Base-by-base conservation (phyloP, 2,329 filamentous ascomycete genomes). In the Fusarium sublunatum region DNA sequence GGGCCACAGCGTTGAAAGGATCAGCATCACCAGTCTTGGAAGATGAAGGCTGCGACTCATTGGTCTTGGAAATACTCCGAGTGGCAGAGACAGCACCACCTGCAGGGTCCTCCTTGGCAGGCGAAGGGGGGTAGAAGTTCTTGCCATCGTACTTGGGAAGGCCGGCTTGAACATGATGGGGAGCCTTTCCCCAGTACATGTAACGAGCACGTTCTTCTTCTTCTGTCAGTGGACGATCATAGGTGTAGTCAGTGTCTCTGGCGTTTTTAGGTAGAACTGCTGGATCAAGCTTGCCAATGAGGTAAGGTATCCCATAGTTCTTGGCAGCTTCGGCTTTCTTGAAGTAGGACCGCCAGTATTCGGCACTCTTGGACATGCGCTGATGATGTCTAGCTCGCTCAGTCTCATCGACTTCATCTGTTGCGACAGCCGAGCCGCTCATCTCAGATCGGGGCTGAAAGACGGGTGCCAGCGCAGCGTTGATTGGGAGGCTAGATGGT, bases 61-160 rank as follows among this genome's bases (percentile, higher is more conserved):
- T 34, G 13, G 15, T 40, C 22, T 49, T 25, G 22, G 25, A 15
- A 13, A 46, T 15, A n/a, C 25, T 25, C 26, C 47, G 44, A 22
- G 28, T 13, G 10, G 28, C 5, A 32, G 52, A 44, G 24, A 40
- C 42, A 29, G 19, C 28, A 29, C 53, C 29, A 15, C 58, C 54
- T 4, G 55, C 24, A 9, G 64, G 61, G 28, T 58, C 60, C 31
- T 74, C 67, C 69, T 83, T 84, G 60, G 74, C 71, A 1, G 84
- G 83, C 1, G 86, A 87, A 4, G 84, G 76, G 28, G 82, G 84
- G 60, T 88, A 88, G 65, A 88, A 88, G 70, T 88, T 81, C 70
- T 86, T 87, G 24, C 87, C 86, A 64, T 89, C 86, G 65, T 86
- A 89, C 71, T 86, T 88, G 31, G 86, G 86, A 36, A 88, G 75